These are phyloP conservation scores for Ceratocystis variospora DNA, from an alignment of 2,329 filamentous ascomycete species.

Conservation along the genomic window DNA sequence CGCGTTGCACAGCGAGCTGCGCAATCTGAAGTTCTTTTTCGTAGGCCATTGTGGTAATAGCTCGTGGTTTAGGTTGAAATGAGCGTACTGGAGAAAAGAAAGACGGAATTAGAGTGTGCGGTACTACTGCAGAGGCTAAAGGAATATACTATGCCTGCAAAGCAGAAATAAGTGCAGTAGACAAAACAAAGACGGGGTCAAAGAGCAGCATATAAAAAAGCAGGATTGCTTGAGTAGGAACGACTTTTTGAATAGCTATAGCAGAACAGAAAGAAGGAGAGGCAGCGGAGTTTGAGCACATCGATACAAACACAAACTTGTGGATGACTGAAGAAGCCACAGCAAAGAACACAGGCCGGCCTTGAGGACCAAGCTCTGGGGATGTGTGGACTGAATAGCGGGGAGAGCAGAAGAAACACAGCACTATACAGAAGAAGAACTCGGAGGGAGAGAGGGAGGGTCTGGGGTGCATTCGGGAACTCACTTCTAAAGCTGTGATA, in stretches of 20 bases:
- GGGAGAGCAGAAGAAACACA: neutral
- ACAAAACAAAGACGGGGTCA: neutral
- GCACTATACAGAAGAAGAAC: neutral
- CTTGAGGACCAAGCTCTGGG: conserved; percentile 1
- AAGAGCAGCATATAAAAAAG: neutral
- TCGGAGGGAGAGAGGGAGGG: neutral
- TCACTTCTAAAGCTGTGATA: neutral
- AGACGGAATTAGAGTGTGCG: conserved; percentile 11
- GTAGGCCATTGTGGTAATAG: conserved; percentile 26
- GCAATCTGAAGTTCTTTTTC: conserved; percentile 68
- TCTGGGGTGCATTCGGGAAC: neutral
- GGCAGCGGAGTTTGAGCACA: neutral
- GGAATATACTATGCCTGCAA: neutral
- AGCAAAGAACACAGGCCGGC: neutral
- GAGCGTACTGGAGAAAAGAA: conserved; percentile 1
- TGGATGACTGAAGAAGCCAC: neutral
- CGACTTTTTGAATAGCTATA: neutral
- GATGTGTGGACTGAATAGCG: neutral
- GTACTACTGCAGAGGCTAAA: neutral
- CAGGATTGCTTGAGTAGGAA: neutral
- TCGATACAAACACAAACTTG: neutral
- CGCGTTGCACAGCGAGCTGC: conserved; percentile 78
- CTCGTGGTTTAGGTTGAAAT: conserved; percentile 7
- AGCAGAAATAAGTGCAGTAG: conserved; percentile 6
- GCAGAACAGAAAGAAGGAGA: neutral